Conservation (phyloP, 345 rosid genomes). For the Mercurialis annua region DNA sequence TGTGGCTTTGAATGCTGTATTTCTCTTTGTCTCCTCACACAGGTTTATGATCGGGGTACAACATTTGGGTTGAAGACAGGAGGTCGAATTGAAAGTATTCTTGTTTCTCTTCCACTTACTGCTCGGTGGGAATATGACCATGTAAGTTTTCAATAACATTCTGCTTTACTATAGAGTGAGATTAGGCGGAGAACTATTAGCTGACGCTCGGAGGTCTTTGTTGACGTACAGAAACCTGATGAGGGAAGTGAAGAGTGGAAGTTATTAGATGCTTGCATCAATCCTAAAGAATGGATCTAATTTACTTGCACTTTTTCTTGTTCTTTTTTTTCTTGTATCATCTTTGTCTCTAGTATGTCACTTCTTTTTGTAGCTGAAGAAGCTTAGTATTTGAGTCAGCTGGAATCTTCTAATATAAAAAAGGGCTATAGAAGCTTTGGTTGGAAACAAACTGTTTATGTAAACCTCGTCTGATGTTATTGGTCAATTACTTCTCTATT, state of each 20-base stretch:
- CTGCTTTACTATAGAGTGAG: background rate
- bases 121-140: slow-evolving; percentile 99
- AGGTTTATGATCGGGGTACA: slow-evolving; percentile 98
- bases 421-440: background rate
- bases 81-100: slow-evolving; percentile 95
- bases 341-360: background rate
- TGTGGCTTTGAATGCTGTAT: slow-evolving; percentile 10
- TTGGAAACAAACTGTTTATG: no score
- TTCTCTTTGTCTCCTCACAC: slow-evolving; percentile 3
- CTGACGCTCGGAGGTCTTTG: slow-evolving; percentile 9
- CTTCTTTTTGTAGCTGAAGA: slow-evolving; percentile 2
- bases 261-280: slow-evolving; percentile 89
- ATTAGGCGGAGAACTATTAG: slow-evolving; percentile 2
- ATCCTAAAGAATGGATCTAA: slow-evolving; percentile 91
- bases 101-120: slow-evolving; percentile 86
- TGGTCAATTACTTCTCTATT: no score
- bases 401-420: slow-evolving; percentile 1
- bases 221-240: slow-evolving; percentile 67
- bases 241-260: slow-evolving; percentile 99
- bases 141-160: slow-evolving; percentile 40
- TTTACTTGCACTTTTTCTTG: background rate
- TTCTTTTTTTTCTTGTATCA: background rate
- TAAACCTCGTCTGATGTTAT: no score
- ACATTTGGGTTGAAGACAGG: slow-evolving; percentile 98
- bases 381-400: background rate